Evolutionary conservation across 163 green algal genomes (phyloP), one percentile per base, ranked within the genome.

Genomic region (Smithsoniella earleae): DNA sequence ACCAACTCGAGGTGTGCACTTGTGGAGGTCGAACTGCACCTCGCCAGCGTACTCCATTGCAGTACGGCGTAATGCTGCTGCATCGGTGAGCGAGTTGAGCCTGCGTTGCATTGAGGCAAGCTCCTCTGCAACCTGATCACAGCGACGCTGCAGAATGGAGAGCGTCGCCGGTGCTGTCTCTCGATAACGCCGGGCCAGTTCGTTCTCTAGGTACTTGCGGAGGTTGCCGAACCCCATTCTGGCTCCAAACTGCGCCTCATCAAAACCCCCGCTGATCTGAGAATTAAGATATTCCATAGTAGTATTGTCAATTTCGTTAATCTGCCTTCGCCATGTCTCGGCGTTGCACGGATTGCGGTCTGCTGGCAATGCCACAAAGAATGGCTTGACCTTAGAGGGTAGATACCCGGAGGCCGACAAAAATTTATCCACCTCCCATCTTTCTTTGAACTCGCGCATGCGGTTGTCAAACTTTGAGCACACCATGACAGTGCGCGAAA

Each of bases 371-470:
- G 91, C 92, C 28, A 97, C 87, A 73, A 97, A 97, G 78, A 96
- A 97, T 30, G 90, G 91, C 75, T 86, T 87, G 5, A 93, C 87
- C 5, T 87, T 88, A 13, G 82, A 63, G 8, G 87, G 86, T 54
- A 97, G 84, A 77, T 96, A 96, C 3, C 92, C 92, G 0, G 81
- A 88, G 10, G 91, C 92, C 27, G 77, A 83, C 20, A 97, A 79
- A 76, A 97, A 97, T 43, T 90, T 90, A 76, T 92, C 87, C 28
- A 95, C 82, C 83, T 97, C 92, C 89, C 90, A 96, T 4, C 90
- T 82, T 79, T 96, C 88, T 3, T 54, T 76, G 79, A 97, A 96
- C 80, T 97, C 92, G 76, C 95, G 92, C 20, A 96, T 79, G 2
- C 92, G 84, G 80, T 96, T 96, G 82, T 96, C 91, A 77, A 96